Conservation (phyloP, 768 basidiomycete genomes). For the Boletus fagicola region DNA sequence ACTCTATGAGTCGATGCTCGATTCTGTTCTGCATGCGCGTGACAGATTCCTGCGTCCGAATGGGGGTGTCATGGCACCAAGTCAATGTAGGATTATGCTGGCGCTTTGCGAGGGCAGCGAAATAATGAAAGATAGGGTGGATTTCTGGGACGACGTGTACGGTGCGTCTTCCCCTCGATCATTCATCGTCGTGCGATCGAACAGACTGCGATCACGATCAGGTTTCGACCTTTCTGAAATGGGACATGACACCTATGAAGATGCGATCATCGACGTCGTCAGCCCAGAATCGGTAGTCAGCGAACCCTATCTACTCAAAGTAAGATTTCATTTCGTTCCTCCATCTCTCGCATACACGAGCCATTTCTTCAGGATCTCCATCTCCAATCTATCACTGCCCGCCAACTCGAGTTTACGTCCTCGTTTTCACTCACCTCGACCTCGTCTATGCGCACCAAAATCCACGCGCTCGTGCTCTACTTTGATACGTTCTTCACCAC, state of each 20-base stretch:
- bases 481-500: conserved; percentile 92
- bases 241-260: conserved; percentile 69
- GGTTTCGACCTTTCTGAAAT: conserved; percentile 89
- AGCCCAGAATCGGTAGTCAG: conserved; percentile 63
- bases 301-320: conserved; percentile 65
- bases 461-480: conserved; percentile 82
- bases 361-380: conserved; percentile 62
- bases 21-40: conserved; percentile 86
- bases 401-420: conserved; percentile 77
- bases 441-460: conserved; percentile 56
- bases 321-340: conserved; percentile 29
- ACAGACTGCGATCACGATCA: conserved; percentile 27
- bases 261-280: conserved; percentile 83
- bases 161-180: conserved; percentile 45
- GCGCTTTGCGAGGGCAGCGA: conserved; percentile 75
- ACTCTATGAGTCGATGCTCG: conserved; percentile 96
- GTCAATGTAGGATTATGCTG: conserved; percentile 84
- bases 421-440: conserved; percentile 72
- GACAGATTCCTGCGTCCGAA: conserved; percentile 76
- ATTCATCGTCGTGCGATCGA: neutral
- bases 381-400: conserved; percentile 57
- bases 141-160: conserved; percentile 90
- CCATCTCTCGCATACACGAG: neutral
- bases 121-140: conserved; percentile 75
- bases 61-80: conserved; percentile 85